Conservation (phyloP, 163 green algal genomes). For the Botryococcus braunii region DNA sequence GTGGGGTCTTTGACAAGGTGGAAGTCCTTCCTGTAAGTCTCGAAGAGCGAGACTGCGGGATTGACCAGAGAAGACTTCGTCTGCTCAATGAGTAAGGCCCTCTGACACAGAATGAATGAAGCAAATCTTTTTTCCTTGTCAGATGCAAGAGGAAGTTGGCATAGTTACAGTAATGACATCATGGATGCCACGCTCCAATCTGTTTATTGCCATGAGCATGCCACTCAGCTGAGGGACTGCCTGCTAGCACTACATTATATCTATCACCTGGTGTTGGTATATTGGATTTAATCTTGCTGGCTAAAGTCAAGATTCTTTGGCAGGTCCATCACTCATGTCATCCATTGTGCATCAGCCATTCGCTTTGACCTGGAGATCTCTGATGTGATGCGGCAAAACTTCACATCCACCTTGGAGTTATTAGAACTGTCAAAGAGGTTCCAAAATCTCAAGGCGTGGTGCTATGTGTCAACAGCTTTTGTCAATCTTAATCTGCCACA, state of each 20-base stretch:
- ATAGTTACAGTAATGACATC: slow-evolving; percentile 1
- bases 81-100: no score
- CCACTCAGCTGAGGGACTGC: background rate
- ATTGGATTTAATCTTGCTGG: background rate
- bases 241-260: no score
- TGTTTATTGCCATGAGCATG: background rate
- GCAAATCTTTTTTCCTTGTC: no score
- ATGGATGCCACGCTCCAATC: background rate
- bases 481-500: slow-evolving; percentile 40
- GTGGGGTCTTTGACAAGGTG: no score
- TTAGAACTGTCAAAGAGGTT: slow-evolving; percentile 23
- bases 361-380: slow-evolving; percentile 51
- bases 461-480: slow-evolving; percentile 37
- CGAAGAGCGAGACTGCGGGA: no score
- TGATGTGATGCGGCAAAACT: slow-evolving; percentile 44
- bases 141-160: background rate
- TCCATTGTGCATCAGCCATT: slow-evolving; percentile 43
- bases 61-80: no score
- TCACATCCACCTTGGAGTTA: slow-evolving; percentile 31
- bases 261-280: background rate
- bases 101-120: no score
- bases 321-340: slow-evolving; percentile 13
- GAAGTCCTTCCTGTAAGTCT: no score
- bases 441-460: slow-evolving; percentile 14
- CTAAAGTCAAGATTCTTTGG: background rate